phyloP scores from a whole-genome alignment of 768 basidiomycete genomes.

The Rhizopogon salebrosus region DNA sequence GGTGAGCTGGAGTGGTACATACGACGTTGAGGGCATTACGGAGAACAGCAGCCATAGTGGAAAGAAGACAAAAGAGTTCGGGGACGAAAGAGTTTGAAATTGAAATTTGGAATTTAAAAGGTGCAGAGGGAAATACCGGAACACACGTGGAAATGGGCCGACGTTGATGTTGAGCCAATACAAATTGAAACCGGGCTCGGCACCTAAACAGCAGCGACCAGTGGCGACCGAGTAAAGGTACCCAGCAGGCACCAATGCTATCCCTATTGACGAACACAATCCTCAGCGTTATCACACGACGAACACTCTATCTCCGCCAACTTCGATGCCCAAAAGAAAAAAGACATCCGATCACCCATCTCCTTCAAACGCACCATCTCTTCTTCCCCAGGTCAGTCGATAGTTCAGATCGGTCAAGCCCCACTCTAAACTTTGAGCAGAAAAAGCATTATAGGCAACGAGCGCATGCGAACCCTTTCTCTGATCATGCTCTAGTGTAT shows the following conservation, averaged over 20 bases:
- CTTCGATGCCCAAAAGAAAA: constrained; percentile 24
- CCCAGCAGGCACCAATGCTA: no score
- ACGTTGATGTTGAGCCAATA: neutral
- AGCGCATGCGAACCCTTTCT: constrained; percentile 83
- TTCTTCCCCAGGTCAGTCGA: constrained; percentile 47
- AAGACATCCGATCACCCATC: constrained; percentile 6
- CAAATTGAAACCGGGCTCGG: no score
- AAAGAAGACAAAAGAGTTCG: neutral
- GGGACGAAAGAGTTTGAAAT: neutral
- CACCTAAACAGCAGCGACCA: no score
- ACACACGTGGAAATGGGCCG: constrained; percentile 1
- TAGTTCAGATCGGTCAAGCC: neutral
- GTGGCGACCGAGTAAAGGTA: no score
- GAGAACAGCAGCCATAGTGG: constrained; percentile 40
- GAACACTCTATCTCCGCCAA: neutral
- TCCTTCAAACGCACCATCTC: neutral
- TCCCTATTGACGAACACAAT: no score
- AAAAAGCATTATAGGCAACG: constrained; percentile 84
- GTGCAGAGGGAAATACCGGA: constrained; percentile 22
- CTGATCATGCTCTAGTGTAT: constrained; percentile 85
- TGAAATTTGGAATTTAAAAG: constrained; percentile 8
- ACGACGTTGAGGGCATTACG: constrained; percentile 33
- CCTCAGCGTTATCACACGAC: no score
- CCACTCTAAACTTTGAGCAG: constrained; percentile 28
- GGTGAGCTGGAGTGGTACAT: constrained; percentile 25